A percentile compares a stretch with the other conserved stretches of the same genome.
Conservation (phyloP, 106 monocot species). For the Dendrobium huoshanense region DNA sequence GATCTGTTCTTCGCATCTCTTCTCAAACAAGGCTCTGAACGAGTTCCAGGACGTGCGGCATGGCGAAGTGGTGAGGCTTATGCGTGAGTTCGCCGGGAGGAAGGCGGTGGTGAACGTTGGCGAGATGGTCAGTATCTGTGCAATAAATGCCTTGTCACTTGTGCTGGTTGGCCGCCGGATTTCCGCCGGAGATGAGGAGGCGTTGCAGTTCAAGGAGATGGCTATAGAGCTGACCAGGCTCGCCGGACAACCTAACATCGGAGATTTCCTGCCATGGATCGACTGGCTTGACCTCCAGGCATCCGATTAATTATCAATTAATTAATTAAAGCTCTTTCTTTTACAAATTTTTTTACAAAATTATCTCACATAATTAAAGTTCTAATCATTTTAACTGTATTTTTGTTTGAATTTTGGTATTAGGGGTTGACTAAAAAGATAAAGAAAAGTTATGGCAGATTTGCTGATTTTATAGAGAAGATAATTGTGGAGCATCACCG, state of each 20-base stretch:
- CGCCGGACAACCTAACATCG: constrained; percentile 28
- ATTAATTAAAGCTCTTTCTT: no score
- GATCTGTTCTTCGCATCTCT: constrained; percentile 41
- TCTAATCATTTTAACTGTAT: no score
- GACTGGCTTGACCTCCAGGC: constrained; percentile 42
- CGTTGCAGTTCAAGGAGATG: constrained; percentile 22
- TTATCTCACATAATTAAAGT: no score
- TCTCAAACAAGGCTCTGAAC: constrained; percentile 41
- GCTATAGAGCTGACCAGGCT: constrained; percentile 37
- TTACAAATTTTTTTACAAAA: no score
- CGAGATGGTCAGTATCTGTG: neutral
- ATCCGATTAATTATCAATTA: neutral
- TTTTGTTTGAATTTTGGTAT: neutral
- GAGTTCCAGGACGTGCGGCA: constrained; percentile 22
- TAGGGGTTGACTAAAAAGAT: neutral
- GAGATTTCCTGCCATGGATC: constrained; percentile 40
- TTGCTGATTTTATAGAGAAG: neutral
- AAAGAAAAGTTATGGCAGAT: neutral
- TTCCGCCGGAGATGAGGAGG: neutral
- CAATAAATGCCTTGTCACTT: neutral
- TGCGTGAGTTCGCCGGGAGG: neutral
- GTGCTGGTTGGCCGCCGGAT: neutral
- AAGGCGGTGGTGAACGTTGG: neutral
- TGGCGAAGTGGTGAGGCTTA: constrained; percentile 19
- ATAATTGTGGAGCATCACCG: neutral